Conservation (phyloP, 352 stramenopile species). For the Pythium brassicae region DNA sequence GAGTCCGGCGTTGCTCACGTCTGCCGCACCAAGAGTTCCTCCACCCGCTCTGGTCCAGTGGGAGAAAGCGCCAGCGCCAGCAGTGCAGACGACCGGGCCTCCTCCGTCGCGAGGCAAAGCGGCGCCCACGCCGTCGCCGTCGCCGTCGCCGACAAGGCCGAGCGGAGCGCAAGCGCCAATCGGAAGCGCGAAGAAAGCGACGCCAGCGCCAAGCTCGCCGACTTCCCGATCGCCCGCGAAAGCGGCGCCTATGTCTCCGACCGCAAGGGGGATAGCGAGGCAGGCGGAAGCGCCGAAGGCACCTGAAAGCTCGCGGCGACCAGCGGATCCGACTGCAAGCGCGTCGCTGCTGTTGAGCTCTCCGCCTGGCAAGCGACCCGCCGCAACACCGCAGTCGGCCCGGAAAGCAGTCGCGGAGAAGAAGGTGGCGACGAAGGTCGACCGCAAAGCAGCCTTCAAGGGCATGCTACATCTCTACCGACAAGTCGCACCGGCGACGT, state of each 20-base stretch:
- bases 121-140: slow-evolving; percentile 2
- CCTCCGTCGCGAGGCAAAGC: background rate
- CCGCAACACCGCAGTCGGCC: slow-evolving; percentile 8
- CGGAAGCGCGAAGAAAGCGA: background rate
- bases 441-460: slow-evolving; percentile 26
- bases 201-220: background rate
- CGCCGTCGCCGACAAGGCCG: slow-evolving; percentile 8
- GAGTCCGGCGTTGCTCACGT: slow-evolving; percentile 6
- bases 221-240: slow-evolving; percentile 3
- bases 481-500: slow-evolving; percentile 25
- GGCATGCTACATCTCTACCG: slow-evolving; percentile 35
- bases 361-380: slow-evolving; percentile 2
- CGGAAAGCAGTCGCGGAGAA: background rate
- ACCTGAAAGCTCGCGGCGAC: slow-evolving; percentile 3
- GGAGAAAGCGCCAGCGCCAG: background rate
- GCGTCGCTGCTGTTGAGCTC: background rate
- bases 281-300: slow-evolving; percentile 9
- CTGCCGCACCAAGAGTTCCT: background rate
- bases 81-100: background rate
- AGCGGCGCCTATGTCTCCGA: background rate
- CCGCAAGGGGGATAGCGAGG: background rate
- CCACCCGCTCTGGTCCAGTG: background rate
- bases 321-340: slow-evolving; percentile 1
- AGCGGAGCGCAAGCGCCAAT: background rate
- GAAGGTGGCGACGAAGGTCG: slow-evolving; percentile 6